Evolutionary conservation across 1,284 basidiomycete genomes (phyloP).

Genomic region (Volvariella volvacea): DNA sequence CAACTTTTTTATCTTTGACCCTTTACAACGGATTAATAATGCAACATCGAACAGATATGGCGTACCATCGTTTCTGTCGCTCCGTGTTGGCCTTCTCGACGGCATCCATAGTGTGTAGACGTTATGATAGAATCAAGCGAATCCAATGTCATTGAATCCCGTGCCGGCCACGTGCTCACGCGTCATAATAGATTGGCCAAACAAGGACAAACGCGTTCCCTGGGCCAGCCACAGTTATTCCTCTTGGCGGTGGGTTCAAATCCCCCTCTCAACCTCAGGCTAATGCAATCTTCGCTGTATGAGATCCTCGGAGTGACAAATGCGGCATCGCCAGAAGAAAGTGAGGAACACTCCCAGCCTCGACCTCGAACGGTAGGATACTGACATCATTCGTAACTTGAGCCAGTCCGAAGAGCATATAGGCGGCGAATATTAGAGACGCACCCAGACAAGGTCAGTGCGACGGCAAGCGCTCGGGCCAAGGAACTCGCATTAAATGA

Average conservation of each 20-base stretch:
- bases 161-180: not conserved
- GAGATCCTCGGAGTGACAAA: slow-evolving; percentile 28
- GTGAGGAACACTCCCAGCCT: slow-evolving; percentile 21
- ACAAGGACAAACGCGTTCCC: too few relatives aligned
- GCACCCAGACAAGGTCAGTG: slow-evolving; percentile 59
- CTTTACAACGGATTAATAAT: slow-evolving; percentile 26
- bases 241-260: not conserved
- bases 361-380: not conserved
- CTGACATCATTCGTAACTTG: not conserved
- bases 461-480: slow-evolving; percentile 35
- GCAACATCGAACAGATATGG: slow-evolving; percentile 6
- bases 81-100: slow-evolving; percentile 70
- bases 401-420: slow-evolving; percentile 55
- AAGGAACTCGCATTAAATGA: slow-evolving; percentile 43
- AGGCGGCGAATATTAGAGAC: slow-evolving; percentile 54
- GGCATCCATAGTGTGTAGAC: slow-evolving; percentile 55
- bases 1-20: slow-evolving; percentile 85
- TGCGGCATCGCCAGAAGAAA: slow-evolving; percentile 29
- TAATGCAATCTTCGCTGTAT: slow-evolving; percentile 16
- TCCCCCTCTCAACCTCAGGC: not conserved
- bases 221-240: too few relatives aligned
- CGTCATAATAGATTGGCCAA: not conserved
- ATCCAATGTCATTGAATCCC: too few relatives aligned
- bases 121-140: not conserved
- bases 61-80: slow-evolving; percentile 63